These are phyloP conservation scores for Ogataea degrootiae DNA, from an alignment of 805 yeast genomes.

Conservation along the genomic window DNA sequence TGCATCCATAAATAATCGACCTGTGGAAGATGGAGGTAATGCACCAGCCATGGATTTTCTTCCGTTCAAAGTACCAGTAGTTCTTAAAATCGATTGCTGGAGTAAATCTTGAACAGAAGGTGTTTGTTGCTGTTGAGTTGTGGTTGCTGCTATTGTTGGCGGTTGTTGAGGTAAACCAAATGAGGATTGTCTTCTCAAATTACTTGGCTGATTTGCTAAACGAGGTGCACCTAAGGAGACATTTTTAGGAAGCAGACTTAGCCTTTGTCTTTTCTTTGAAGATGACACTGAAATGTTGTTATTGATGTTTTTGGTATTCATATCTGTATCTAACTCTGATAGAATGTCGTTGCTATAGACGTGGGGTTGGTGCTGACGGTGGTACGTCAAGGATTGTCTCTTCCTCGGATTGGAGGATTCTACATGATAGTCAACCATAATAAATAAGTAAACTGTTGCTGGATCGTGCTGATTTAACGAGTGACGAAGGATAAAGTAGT, in stretches of 20 bases:
- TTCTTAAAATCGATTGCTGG: conserved; percentile 25
- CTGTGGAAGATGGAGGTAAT: conserved; percentile 19
- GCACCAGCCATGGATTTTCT: conserved; percentile 12
- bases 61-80: conserved; percentile 8
- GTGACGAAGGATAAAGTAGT: not conserved
- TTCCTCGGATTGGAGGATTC: conserved; percentile 18
- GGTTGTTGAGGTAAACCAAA: conserved; percentile 16
- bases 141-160: conserved; percentile 4
- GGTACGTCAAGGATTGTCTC: conserved; percentile 16
- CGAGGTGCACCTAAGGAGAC: conserved; percentile 29
- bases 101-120: conserved; percentile 23
- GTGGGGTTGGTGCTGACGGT: conserved; percentile 11
- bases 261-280: conserved; percentile 21
- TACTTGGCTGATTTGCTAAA: conserved; percentile 19
- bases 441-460: too few relatives aligned
- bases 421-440: conserved; percentile 17
- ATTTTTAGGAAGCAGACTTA: conserved; percentile 27
- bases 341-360: conserved; percentile 14
- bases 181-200: conserved; percentile 22
- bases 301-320: conserved; percentile 2
- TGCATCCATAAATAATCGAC: conserved; percentile 17
- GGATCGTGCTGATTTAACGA: not conserved
- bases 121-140: conserved; percentile 10
- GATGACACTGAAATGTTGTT: conserved; percentile 2
- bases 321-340: conserved; percentile 13